phyloP scores from a whole-genome alignment of 805 yeast genomes.

The Kodamaea sagamina region DNA sequence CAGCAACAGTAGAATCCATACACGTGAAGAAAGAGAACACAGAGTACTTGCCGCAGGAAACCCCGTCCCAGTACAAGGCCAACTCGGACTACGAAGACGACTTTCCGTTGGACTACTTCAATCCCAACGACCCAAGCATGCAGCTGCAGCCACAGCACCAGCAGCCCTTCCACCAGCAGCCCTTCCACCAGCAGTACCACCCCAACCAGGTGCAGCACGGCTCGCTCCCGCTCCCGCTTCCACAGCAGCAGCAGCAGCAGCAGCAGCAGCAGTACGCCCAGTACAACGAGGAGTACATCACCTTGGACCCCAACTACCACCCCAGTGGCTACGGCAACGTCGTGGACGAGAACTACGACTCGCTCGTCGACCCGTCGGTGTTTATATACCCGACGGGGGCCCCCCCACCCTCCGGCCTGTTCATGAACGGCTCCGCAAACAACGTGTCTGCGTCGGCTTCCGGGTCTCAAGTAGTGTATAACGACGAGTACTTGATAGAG shows the following conservation, averaged over 20 bases:
- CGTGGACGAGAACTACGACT: slow-evolving; percentile 22
- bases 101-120: slow-evolving; percentile 71
- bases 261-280: slow-evolving; percentile 11
- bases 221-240: slow-evolving; percentile 6
- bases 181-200: slow-evolving; percentile 3
- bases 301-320: slow-evolving; percentile 25
- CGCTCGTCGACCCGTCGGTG: slow-evolving; percentile 23
- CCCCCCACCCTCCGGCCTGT: neutral
- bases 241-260: no score
- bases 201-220: neutral
- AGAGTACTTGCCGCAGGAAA: slow-evolving; percentile 21
- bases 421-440: neutral
- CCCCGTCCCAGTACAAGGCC: slow-evolving; percentile 26
- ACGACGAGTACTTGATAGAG: slow-evolving; percentile 52
- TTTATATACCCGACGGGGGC: slow-evolving; percentile 20
- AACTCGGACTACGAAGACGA: slow-evolving; percentile 55
- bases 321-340: slow-evolving; percentile 14
- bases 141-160: slow-evolving; percentile 5
- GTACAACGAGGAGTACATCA: slow-evolving; percentile 25
- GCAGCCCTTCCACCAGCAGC: slow-evolving; percentile 1
- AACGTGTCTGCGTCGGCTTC: slow-evolving; percentile 14
- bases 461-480: slow-evolving; percentile 37
- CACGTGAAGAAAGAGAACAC: slow-evolving; percentile 13
- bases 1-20: slow-evolving; percentile 16
- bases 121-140: slow-evolving; percentile 37